Evolutionary conservation across 106 monocot genomes (phyloP), one percentile per base, ranked within the genome.

Genomic region (Phalaenopsis equestris): DNA sequence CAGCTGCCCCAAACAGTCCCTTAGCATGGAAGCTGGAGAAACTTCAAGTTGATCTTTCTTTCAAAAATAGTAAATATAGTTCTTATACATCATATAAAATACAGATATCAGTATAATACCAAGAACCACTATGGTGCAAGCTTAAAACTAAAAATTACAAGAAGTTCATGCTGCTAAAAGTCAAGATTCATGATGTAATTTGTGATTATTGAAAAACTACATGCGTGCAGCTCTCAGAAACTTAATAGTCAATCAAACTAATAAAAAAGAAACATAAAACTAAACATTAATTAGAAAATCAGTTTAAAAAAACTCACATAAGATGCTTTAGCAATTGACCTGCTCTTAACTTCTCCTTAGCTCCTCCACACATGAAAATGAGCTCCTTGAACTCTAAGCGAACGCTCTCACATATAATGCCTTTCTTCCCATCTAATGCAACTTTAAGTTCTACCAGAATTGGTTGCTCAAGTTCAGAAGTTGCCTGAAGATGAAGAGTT

Each of bases 301-400:
- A 37, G 15, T 70, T 52, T 80, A 52, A 79, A 52, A 30, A 67
- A 82, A 88, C 90, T 91, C 81, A 97, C 97, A 45, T 42, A 10
- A 97, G 85, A 42, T 77, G 70, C 42, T 88, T 85, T 45, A 94
- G 36, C 57, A 97, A 77, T 74, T 80, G 77, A 72, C 55, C 81
- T 61, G 97, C 92, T 84, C 94, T 89, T 7, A 77, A 75, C 79
- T 90, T 92, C 80, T 97, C 97, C 42, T 81, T 81, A 48, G 87
- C 83, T 68, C 97, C 97, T 67, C 94, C 92, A 77, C 82, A 94
- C 90, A 92, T 94, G 10, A 78, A 82, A 77, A 92, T 86, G 73
- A 97, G 84, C 70, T 94, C 90, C 72, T 89, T 86, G 73, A 97
- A 97, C 74, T 97, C 97, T 19, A 75, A 85, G 41, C 23, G 75